Evolutionary conservation across 805 yeast species (phyloP).

Genomic region (Candida glaebosa): DNA sequence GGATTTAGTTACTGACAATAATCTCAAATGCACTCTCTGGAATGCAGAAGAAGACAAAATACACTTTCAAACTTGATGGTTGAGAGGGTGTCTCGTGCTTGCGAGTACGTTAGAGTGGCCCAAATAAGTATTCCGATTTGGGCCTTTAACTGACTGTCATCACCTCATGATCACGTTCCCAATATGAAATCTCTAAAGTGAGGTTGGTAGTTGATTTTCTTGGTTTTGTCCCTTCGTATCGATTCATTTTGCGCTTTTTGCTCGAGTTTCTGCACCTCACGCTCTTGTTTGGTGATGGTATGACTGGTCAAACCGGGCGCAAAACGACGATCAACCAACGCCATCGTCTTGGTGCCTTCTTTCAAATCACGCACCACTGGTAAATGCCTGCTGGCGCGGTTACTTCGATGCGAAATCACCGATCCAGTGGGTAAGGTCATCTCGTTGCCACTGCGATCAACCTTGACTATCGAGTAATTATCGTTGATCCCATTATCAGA

Average conservation of each 20-base stretch:
- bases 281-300: slow-evolving; percentile 32
- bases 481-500: slow-evolving; percentile 17
- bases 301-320: slow-evolving; percentile 33
- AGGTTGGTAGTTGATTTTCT: slow-evolving; percentile 29
- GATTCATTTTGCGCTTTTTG: slow-evolving; percentile 20
- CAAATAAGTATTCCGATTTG: too few species aligned
- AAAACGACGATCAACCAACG: slow-evolving; percentile 64
- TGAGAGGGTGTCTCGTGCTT: too few species aligned
- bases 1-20: too few species aligned
- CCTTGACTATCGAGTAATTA: slow-evolving; percentile 30
- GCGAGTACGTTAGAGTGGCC: too few species aligned
- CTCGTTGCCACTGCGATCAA: slow-evolving; percentile 62
- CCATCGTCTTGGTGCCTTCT: slow-evolving; percentile 72
- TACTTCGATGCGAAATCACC: slow-evolving; percentile 76
- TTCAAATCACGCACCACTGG: slow-evolving; percentile 22
- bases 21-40: too few species aligned
- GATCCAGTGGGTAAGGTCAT: slow-evolving; percentile 74
- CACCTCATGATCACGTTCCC: slow-evolving; percentile 18
- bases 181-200: slow-evolving; percentile 38
- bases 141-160: too few species aligned
- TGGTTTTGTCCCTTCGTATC: slow-evolving; percentile 22
- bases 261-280: slow-evolving; percentile 22
- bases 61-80: too few species aligned
- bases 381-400: slow-evolving; percentile 52
- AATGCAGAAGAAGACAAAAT: too few species aligned